phyloP scores from a whole-genome alignment of 176 grass and related monocot species.

The Rhynchospora breviuscula region DNA sequence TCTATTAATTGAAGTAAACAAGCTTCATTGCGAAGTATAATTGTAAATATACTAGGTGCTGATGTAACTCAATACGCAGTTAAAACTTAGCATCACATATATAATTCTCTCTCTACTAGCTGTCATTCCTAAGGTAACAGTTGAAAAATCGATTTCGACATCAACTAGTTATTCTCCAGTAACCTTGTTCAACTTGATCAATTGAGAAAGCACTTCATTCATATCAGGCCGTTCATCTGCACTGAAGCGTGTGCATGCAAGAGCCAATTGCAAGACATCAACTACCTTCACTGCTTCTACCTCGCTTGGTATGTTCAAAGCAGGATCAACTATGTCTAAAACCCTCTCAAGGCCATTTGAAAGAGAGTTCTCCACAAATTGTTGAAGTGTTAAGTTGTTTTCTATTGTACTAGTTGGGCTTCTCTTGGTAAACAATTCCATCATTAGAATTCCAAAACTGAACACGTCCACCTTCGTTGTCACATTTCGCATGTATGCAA shows the following conservation, averaged over 20 bases:
- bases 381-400: slow-evolving; percentile 64
- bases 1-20: not conserved
- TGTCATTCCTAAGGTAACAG: not conserved
- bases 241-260: slow-evolving; percentile 51
- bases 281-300: slow-evolving; percentile 41
- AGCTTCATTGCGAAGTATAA: not conserved
- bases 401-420: slow-evolving; percentile 54
- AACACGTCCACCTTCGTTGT: slow-evolving; percentile 80
- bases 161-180: not conserved
- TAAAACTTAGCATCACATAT: not conserved
- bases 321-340: slow-evolving; percentile 41
- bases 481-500: slow-evolving; percentile 69
- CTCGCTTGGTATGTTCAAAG: slow-evolving; percentile 41
- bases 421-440: slow-evolving; percentile 70
- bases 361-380: slow-evolving; percentile 58
- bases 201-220: slow-evolving; percentile 43
- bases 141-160: not conserved
- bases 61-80: not conserved
- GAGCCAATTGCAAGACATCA: slow-evolving; percentile 40
- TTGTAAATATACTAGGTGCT: not conserved
- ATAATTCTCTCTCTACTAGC: slow-evolving; percentile 13
- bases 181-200: slow-evolving; percentile 46
- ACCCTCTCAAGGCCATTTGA: slow-evolving; percentile 37
- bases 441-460: slow-evolving; percentile 77
- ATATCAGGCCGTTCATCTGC: slow-evolving; percentile 70